phyloP scores from a whole-genome alignment of 2,329 filamentous ascomycete genomes.

The Lecanicillium sp. region DNA sequence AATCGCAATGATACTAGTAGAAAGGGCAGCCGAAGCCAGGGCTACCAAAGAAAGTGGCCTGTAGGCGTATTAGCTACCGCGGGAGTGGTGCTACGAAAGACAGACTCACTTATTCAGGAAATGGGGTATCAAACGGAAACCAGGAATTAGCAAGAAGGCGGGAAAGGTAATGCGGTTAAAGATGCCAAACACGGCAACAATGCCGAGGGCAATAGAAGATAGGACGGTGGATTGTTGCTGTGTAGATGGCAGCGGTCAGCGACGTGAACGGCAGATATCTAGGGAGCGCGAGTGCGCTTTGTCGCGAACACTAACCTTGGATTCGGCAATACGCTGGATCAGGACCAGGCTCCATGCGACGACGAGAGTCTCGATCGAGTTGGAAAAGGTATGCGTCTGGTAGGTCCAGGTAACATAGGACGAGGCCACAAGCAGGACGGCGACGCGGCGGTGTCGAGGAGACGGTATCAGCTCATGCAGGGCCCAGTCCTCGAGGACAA shows the following conservation, averaged over 20 bases:
- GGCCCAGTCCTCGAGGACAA: slow-evolving; percentile 96
- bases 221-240: slow-evolving; percentile 69
- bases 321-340: slow-evolving; percentile 75
- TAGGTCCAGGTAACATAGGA: slow-evolving; percentile 99
- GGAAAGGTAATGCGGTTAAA: slow-evolving; percentile 98
- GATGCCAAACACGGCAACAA: slow-evolving; percentile 74
- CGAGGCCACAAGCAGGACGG: slow-evolving; percentile 80
- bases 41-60: slow-evolving; percentile 55
- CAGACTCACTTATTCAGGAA: slow-evolving; percentile 66
- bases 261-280: no score
- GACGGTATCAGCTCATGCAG: slow-evolving; percentile 83
- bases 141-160: slow-evolving; percentile 81
- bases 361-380: slow-evolving; percentile 88
- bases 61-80: slow-evolving; percentile 1
- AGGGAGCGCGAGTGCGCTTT: no score
- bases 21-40: slow-evolving; percentile 55
- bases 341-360: slow-evolving; percentile 91
- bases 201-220: slow-evolving; percentile 70
- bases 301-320: slow-evolving; percentile 54
- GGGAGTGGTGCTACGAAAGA: neutral
- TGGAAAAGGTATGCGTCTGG: slow-evolving; percentile 97
- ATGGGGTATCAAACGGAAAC: slow-evolving; percentile 75
- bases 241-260: slow-evolving; percentile 17
- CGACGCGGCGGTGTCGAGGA: slow-evolving; percentile 61
- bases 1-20: slow-evolving; percentile 67